Evolutionary conservation across 495 filamentous ascomycete genomes (phyloP).

Genomic region (Neurospora intermedia): DNA sequence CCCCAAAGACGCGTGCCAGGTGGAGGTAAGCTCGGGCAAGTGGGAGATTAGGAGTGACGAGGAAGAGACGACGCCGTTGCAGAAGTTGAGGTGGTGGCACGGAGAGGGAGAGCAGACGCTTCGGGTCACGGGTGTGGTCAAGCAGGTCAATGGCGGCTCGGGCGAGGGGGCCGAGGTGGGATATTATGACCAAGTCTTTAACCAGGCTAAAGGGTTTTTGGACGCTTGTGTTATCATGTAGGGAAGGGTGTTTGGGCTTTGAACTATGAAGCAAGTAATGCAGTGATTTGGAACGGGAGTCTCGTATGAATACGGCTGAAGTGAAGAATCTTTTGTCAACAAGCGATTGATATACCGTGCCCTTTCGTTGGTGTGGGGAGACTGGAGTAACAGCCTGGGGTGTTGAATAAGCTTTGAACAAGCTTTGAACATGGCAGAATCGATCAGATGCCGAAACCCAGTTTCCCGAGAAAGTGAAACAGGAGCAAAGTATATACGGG

Average conservation of each 20-base stretch:
- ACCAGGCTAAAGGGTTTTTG: conserved; percentile 20
- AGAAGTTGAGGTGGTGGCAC: conserved; percentile 85
- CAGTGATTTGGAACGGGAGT: neutral
- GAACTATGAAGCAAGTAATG: neutral
- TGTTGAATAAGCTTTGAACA: neutral
- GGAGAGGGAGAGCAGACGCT: conserved; percentile 71
- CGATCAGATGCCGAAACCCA: neutral
- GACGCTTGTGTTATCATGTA: conserved; percentile 35
- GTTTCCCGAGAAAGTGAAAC: neutral
- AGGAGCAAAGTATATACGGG: neutral
- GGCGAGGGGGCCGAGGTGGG: conserved; percentile 26
- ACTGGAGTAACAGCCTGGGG: too few species aligned
- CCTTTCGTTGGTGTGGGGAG: neutral
- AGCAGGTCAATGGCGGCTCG: conserved; percentile 26
- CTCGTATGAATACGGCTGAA: neutral
- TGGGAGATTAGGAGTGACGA: conserved; percentile 74
- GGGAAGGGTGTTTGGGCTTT: neutral
- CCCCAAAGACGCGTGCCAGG: conserved; percentile 53
- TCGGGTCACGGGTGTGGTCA: conserved; percentile 62
- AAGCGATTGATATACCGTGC: neutral
- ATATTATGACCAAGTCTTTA: conserved; percentile 36
- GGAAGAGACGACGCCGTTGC: conserved; percentile 51
- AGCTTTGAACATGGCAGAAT: too few species aligned
- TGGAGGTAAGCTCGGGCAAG: conserved; percentile 75
- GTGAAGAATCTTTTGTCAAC: neutral